phyloP scores from a whole-genome alignment of 306 rosid species.

The Fragaria vesca region DNA sequence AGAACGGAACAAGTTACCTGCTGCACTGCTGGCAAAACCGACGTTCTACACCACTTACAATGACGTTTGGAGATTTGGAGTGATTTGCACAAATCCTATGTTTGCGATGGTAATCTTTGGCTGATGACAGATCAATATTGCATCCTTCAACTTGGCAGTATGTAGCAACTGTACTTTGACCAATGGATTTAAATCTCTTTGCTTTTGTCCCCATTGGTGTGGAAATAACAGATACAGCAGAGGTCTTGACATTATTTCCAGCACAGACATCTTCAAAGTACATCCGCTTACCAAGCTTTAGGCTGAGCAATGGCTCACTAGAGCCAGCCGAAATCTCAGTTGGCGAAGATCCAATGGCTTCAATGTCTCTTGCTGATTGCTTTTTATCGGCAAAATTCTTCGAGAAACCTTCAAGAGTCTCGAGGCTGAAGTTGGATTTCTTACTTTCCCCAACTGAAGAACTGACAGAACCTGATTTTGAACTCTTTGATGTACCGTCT shows the following conservation, averaged over 20 bases:
- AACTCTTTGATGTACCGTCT: slow-evolving; percentile 56
- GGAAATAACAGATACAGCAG: slow-evolving; percentile 39
- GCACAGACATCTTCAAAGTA: slow-evolving; percentile 68
- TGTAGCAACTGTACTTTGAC: slow-evolving; percentile 38
- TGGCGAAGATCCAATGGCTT: slow-evolving; percentile 42
- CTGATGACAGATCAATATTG: slow-evolving; percentile 69
- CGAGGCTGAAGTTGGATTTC: slow-evolving; percentile 51
- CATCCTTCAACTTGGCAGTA: slow-evolving; percentile 95
- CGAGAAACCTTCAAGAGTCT: slow-evolving; percentile 48
- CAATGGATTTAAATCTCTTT: slow-evolving; percentile 49
- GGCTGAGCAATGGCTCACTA: slow-evolving; percentile 74
- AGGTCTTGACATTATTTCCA: slow-evolving; percentile 48
- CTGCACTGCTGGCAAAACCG: slow-evolving; percentile 99
- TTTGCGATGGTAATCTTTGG: slow-evolving; percentile 87
- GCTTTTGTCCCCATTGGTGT: slow-evolving; percentile 27
- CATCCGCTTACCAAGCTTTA: slow-evolving; percentile 84
- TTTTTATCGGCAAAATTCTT: slow-evolving; percentile 48
- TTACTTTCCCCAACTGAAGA: slow-evolving; percentile 73
- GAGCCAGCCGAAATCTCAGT: slow-evolving; percentile 58
- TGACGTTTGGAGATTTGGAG: slow-evolving; percentile 79
- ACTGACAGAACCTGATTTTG: slow-evolving; percentile 67
- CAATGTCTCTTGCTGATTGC: slow-evolving; percentile 39
- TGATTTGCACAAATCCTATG: slow-evolving; percentile 81
- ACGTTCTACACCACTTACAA: slow-evolving; percentile 62
- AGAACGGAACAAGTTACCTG: slow-evolving; percentile 52